Evolutionary conservation across 495 filamentous ascomycete genomes (phyloP), one percentile per base, ranked within the genome.

Genomic region (Annulohypoxylon moriforme): DNA sequence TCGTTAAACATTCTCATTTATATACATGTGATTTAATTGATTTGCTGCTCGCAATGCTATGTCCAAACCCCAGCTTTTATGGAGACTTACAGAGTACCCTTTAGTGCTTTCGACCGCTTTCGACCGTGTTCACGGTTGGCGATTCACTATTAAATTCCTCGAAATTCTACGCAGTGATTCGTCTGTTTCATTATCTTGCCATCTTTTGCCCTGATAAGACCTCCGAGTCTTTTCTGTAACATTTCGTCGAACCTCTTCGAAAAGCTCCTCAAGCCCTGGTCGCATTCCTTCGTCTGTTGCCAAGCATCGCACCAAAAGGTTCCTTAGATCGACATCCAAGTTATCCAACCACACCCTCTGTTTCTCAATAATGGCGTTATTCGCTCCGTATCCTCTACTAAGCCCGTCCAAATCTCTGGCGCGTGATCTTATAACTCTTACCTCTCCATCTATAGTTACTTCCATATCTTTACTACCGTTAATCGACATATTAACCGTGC

Each of bases 251-350:
- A 75, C 69, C 29, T 67, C 67, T 10, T 31, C 5, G 0, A 61
- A 16, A 16, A 75, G 63, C 16, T 67, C 44, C 14, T 60, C 61
- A 4, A 75, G 63, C n/a, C 44, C 49, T 44, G 68, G 69, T 22
- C 73, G 57, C 6, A 67, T 33, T 2, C 56, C 31, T n/a, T 36
- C 2, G 1, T 36, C 22, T 1, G 36, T 4, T 11, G 73, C 73
- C 3, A 73, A 6, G 20, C 68, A 75, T 18, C n/a, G 27, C 3
- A 60, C 25, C 0, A 73, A 29, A 20, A 73, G 67, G 16, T 61
- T 67, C 52, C 63, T 67, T 44, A 75, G 63, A 42, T 73, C 67
- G 11, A 58, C 42, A 40, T 73, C 73, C n/a, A 75, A 49, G n/a
- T 71, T 71, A 0, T 63, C 40, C 27, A 71, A 27, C 24, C 44